Evolutionary conservation across 2,329 filamentous ascomycete species (phyloP).

Genomic region (Aureobasidium sp.): DNA sequence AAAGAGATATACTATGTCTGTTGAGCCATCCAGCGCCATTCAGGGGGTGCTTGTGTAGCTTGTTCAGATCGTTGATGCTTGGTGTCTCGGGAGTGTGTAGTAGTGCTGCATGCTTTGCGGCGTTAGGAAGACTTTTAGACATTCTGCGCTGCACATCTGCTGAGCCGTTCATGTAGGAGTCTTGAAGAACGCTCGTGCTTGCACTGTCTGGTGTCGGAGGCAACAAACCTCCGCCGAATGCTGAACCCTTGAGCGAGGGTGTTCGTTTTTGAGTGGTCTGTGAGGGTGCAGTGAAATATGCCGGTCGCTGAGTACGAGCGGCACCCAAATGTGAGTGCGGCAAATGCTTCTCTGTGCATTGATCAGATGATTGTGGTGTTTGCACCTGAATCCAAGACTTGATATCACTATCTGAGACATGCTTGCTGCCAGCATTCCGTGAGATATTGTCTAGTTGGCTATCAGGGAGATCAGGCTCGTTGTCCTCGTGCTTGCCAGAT

Average conservation of each 20-base stretch:
- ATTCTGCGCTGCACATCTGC: background rate
- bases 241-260: constrained; percentile 14
- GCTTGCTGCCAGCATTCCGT: background rate
- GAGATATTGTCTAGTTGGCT: background rate
- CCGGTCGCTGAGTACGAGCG: background rate
- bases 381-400: constrained; percentile 4
- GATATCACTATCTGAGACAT: background rate
- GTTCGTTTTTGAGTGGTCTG: background rate
- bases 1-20: constrained; percentile 6
- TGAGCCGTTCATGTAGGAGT: constrained; percentile 15
- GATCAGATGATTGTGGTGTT: background rate
- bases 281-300: background rate
- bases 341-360: background rate
- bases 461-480: background rate
- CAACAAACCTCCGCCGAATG: constrained; percentile 21
- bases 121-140: background rate
- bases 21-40: background rate
- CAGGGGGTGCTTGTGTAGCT: background rate
- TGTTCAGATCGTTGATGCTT: background rate
- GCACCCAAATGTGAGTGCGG: background rate
- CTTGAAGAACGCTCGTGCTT: constrained; percentile 24
- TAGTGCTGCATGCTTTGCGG: background rate
- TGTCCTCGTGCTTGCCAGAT: background rate
- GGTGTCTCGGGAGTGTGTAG: background rate
- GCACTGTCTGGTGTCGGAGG: constrained; percentile 27